Evolutionary conservation across 768 basidiomycete species (phyloP).

Genomic region (Hysterangium stoloniferum): DNA sequence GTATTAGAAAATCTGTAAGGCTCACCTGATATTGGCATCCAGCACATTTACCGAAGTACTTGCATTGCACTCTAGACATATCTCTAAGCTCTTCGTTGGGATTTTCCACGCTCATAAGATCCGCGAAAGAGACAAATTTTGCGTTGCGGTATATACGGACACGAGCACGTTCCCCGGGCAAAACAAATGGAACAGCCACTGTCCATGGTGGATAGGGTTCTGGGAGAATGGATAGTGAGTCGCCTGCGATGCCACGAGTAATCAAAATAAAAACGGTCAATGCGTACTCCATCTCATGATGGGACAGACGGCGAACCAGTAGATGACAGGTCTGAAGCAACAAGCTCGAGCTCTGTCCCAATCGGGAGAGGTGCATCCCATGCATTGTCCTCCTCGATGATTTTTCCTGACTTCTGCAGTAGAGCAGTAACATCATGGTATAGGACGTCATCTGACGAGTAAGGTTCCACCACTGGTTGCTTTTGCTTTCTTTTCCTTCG

Average conservation of each 20-base stretch:
- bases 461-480: slow-evolving; percentile 44
- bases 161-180: slow-evolving; percentile 76
- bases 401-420: slow-evolving; percentile 46
- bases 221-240: slow-evolving; percentile 52
- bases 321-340: slow-evolving; percentile 56
- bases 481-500: slow-evolving; percentile 30
- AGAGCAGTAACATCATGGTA: slow-evolving; percentile 62
- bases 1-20: not conserved
- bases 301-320: slow-evolving; percentile 37
- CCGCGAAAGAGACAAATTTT: slow-evolving; percentile 67
- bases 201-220: slow-evolving; percentile 59
- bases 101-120: slow-evolving; percentile 55
- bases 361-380: slow-evolving; percentile 53
- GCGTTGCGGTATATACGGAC: slow-evolving; percentile 65
- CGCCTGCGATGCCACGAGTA: slow-evolving; percentile 38
- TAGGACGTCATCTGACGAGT: slow-evolving; percentile 67
- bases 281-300: not conserved
- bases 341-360: slow-evolving; percentile 57
- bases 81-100: slow-evolving; percentile 66
- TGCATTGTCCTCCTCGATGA: slow-evolving; percentile 41
- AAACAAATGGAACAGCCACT: slow-evolving; percentile 72
- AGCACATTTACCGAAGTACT: slow-evolving; percentile 83
- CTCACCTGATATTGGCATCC: slow-evolving; percentile 88
- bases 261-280: not conserved
- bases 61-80: slow-evolving; percentile 57